Evolutionary conservation across 148 eudicot genomes (phyloP).

Genomic region (Spergularia bocconei): DNA sequence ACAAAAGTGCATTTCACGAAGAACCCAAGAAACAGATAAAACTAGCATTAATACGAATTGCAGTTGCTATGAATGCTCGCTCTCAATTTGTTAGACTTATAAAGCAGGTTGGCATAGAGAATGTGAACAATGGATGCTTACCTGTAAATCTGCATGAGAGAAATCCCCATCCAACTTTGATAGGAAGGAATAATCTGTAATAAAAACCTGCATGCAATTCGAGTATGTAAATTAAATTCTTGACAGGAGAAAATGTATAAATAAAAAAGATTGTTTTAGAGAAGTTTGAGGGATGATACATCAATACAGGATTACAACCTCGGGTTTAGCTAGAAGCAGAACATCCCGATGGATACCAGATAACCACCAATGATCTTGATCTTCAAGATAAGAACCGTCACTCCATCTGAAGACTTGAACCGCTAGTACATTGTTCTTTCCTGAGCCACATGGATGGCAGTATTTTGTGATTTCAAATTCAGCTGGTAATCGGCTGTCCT

Average conservation of each 20-base stretch:
- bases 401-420: conserved; percentile 94
- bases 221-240: conserved; percentile 4
- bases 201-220: conserved; percentile 62
- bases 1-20: not conserved
- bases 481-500: conserved; percentile 97
- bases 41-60: not conserved
- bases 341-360: conserved; percentile 99
- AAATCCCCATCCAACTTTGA: conserved; percentile 55
- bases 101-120: not conserved
- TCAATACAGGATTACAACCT: conserved; percentile 45
- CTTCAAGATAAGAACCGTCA: conserved; percentile 98
- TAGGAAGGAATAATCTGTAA: conserved; percentile 78
- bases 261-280: no score
- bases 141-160: conserved; percentile 73
- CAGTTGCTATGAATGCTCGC: conserved; percentile 3
- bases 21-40: not conserved
- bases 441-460: conserved; percentile 74
- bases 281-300: not conserved
- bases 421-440: conserved; percentile 67
- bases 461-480: conserved; percentile 90
- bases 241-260: not conserved
- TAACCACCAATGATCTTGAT: conserved; percentile 99
- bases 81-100: not conserved
- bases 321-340: conserved; percentile 86
- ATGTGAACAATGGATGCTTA: conserved; percentile 21